Evolutionary conservation across 2,329 filamentous ascomycete genomes (phyloP).

Genomic region (Alternaria viburni): DNA sequence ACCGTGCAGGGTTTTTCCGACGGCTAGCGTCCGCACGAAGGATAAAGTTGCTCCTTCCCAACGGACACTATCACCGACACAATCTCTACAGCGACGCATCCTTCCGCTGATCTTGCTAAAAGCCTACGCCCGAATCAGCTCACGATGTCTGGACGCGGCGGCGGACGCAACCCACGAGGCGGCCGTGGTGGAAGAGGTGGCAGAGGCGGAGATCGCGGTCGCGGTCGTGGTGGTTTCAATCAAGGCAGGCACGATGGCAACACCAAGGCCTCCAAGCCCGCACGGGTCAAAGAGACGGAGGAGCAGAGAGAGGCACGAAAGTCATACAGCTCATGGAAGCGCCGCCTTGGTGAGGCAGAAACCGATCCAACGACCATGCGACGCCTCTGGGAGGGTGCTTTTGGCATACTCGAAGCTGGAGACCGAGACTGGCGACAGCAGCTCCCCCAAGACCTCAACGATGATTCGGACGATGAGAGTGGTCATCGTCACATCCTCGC

Average conservation of each 20-base stretch:
- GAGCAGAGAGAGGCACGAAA: constrained; percentile 30
- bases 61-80: background rate
- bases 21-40: background rate
- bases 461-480: constrained; percentile 23
- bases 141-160: background rate
- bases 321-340: constrained; percentile 39
- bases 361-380: constrained; percentile 23
- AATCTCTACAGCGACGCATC: background rate
- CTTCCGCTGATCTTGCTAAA: background rate
- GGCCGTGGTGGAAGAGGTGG: background rate
- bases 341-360: constrained; percentile 26
- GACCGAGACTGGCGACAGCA: constrained; percentile 42
- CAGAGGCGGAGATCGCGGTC: background rate
- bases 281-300: constrained; percentile 18
- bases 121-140: background rate
- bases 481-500: constrained; percentile 38
- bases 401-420: constrained; percentile 33
- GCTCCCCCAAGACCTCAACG: constrained; percentile 40
- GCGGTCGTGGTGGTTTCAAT: background rate
- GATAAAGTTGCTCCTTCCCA: background rate
- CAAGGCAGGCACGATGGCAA: background rate
- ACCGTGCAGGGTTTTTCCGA: background rate
- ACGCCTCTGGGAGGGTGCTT: constrained; percentile 37
- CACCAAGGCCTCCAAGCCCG: background rate
- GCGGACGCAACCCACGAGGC: background rate